Base-by-base conservation (phyloP, 2,329 filamentous ascomycete species). In the Plenodomus tracheiphilus region DNA sequence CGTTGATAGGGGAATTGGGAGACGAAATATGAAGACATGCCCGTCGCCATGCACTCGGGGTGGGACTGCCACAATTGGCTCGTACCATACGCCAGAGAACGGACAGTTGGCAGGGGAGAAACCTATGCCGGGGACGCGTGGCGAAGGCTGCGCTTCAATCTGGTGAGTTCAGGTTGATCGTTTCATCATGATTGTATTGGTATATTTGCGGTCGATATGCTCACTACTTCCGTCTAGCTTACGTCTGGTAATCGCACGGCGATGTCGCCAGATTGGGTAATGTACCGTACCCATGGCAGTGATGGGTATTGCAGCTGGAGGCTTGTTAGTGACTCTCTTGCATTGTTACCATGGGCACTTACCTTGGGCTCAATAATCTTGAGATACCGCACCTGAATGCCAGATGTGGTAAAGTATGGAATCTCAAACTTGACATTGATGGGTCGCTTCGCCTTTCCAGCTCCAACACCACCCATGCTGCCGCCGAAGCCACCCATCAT, bases 281-380 rank as follows among this genome's bases (percentile, higher is more conserved):
- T 99, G 76, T 99, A 99, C 67, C 94, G 85, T 20, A 99, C 94
- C 94, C 94, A 99, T 0, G 94, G 94, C 44, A 97, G 79, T 18
- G 92, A 97, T 3, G 92, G 92, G 72, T 99, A 99, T 94, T 99
- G 94, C 58, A 97, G 77, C 92, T 97, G 44, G 3, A 7, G 5
- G 28, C n/a, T 22, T 43, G 56, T 62, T 37, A 61, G 52, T 32
- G 2, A 15, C 15, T 15, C 15, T 7, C 3, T 15, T 2, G 9
- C 30, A 1, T 2, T 8, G 6, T n/a, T 21, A 18, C 20, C 19
- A 10, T 22, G 7, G 6, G 19, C 4, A 39, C 19, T 8, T 79
- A 96, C 93, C 90, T 99, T 99, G 39, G 94, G 94, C 76, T 99
- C 94, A 57, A 96, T 97, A 68, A 99, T 99, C 83, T 99, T 99